phyloP scores from a whole-genome alignment of 2,329 filamentous ascomycete genomes.

The Pseudogymnoascus sp. region DNA sequence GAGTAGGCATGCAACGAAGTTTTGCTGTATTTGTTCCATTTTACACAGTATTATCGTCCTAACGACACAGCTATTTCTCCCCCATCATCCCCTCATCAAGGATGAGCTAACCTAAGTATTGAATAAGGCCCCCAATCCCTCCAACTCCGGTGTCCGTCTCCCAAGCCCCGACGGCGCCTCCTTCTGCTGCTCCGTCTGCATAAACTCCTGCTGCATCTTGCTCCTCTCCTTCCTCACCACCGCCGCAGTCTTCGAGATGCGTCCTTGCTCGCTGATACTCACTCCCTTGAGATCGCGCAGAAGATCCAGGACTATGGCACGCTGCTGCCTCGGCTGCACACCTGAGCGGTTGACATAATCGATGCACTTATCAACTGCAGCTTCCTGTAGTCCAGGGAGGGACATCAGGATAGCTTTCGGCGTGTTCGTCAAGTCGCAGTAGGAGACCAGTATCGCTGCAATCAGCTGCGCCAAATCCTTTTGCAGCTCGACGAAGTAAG shows the following conservation, averaged over 20 bases:
- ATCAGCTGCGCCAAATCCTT: conserved; percentile 86
- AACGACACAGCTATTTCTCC: not conserved
- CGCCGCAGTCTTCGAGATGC: conserved; percentile 53
- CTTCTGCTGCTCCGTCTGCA: conserved; percentile 40
- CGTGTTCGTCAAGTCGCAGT: conserved; percentile 60
- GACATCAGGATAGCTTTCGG: conserved; percentile 70
- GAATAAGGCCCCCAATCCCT: conserved; percentile 7
- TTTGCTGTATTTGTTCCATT: not conserved
- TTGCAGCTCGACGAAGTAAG: conserved; percentile 94
- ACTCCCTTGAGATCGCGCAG: conserved; percentile 82
- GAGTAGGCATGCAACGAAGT: not conserved
- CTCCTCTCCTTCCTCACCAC: conserved; percentile 40
- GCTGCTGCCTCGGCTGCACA: conserved; percentile 64
- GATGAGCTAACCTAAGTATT: not conserved
- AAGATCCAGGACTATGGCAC: conserved; percentile 74
- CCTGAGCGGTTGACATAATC: conserved; percentile 51
- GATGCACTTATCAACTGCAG: conserved; percentile 59
- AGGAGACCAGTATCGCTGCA: conserved; percentile 73
- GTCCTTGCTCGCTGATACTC: conserved; percentile 88
- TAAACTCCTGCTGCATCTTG: conserved; percentile 60
- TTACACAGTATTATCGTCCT: not conserved
- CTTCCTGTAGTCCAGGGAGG: conserved; percentile 66
- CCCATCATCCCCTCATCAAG: not conserved
- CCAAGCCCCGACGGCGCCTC: conserved; percentile 1
- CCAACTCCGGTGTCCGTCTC: not conserved